phyloP scores from a whole-genome alignment of 164 flowering plant species.

The Warburgia ugandensis region DNA sequence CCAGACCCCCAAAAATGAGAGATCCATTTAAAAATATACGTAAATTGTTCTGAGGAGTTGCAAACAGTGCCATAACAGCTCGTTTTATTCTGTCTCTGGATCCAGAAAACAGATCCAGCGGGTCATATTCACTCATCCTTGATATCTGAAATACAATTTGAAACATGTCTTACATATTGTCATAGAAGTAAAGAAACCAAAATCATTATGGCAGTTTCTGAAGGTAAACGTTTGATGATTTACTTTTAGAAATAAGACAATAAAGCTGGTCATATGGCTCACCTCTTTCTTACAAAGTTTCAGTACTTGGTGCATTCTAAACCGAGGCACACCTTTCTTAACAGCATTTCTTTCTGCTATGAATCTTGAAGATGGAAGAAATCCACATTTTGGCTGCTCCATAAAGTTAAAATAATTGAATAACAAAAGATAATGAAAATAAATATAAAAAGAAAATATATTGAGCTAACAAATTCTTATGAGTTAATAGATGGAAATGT shows the following conservation, averaged over 20 bases:
- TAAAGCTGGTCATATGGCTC: conserved; percentile 2
- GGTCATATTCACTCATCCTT: conserved; percentile 68
- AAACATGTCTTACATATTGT: conserved; percentile 1
- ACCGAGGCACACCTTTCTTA: conserved; percentile 57
- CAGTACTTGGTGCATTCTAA: conserved; percentile 77
- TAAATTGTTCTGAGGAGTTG: conserved; percentile 84
- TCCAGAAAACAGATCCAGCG: conserved; percentile 80
- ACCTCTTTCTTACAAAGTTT: conserved; percentile 76
- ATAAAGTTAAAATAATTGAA: conserved; percentile 5
- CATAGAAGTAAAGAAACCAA: background rate
- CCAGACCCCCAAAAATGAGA: conserved; percentile 65
- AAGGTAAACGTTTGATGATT: too few species aligned
- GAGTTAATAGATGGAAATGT: conserved; percentile 1
- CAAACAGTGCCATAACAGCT: conserved; percentile 62
- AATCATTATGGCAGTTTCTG: too few species aligned
- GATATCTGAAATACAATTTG: conserved; percentile 47
- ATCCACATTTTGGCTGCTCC: conserved; percentile 93
- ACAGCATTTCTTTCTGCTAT: conserved; percentile 50
- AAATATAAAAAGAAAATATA: background rate
- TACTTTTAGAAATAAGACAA: too few species aligned
- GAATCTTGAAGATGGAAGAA: conserved; percentile 74
- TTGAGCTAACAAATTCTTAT: background rate
- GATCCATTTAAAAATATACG: conserved; percentile 78
- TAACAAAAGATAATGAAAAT: conserved; percentile 2
- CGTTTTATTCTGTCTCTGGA: conserved; percentile 49